A percentile compares a stretch with the other conserved stretches of the same genome.
These are phyloP conservation scores for Venturiaceae sp. DNA, from an alignment of 2,329 filamentous ascomycete genomes.

Conservation along the genomic window DNA sequence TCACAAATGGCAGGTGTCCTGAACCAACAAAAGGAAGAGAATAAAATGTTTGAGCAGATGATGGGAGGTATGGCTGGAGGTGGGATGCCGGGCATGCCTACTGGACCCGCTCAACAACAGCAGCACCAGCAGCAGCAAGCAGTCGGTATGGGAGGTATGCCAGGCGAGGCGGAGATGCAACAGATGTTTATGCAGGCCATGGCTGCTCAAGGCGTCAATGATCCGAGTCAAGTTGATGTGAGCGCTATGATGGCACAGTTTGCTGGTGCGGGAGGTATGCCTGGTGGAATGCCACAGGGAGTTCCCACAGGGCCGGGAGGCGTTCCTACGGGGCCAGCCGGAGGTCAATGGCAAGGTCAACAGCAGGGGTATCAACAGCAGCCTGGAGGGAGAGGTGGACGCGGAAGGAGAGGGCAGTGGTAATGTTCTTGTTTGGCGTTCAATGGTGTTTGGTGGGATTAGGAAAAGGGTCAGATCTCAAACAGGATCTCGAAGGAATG, in stretches of 20 bases:
- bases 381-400: constrained; percentile 3
- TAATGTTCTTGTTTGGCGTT: neutral
- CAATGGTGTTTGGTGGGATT: too few relatives aligned
- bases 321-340: constrained; percentile 5
- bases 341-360: constrained; percentile 2
- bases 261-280: constrained; percentile 25
- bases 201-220: constrained; percentile 36
- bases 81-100: constrained; percentile 12
- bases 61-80: constrained; percentile 21
- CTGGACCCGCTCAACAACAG: constrained; percentile 8
- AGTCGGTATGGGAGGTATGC: constrained; percentile 25
- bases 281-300: constrained; percentile 19
- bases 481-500: too few relatives aligned
- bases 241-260: constrained; percentile 41
- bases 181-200: constrained; percentile 33
- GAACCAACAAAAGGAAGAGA: constrained; percentile 65
- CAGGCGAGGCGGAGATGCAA: constrained; percentile 44
- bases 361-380: constrained; percentile 1
- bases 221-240: constrained; percentile 44
- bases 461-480: too few relatives aligned
- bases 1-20: constrained; percentile 69
- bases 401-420: neutral
- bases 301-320: constrained; percentile 8
- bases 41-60: constrained; percentile 52
- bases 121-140: constrained; percentile 11